A percentile compares a stretch with the other conserved stretches of the same genome.
These are phyloP conservation scores for Talaromyces stipitatus DNA, from an alignment of 495 filamentous ascomycete genomes.

Conservation along the genomic window DNA sequence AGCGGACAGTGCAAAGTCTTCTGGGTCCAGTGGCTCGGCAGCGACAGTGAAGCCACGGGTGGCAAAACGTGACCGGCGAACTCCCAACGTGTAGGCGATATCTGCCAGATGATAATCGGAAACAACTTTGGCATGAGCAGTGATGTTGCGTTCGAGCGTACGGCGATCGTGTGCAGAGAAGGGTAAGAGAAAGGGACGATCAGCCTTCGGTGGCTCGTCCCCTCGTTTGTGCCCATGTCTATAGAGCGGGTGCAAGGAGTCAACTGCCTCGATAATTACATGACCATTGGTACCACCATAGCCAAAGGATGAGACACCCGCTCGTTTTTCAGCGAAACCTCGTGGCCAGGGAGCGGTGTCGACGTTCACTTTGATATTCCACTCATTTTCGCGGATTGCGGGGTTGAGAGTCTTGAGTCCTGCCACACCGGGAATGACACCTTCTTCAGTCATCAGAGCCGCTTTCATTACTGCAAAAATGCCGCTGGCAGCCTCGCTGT, in stretches of 20 bases:
- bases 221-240: not conserved
- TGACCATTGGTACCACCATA: slow-evolving; percentile 54
- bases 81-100: slow-evolving; percentile 24
- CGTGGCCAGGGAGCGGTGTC: slow-evolving; percentile 21
- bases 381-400: slow-evolving; percentile 13
- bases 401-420: slow-evolving; percentile 17
- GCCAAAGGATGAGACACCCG: slow-evolving; percentile 58
- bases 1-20: not conserved
- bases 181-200: not conserved
- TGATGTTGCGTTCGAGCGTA: not conserved
- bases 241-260: not conserved
- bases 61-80: slow-evolving; percentile 16
- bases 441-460: slow-evolving; percentile 41
- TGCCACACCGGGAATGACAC: slow-evolving; percentile 41
- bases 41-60: slow-evolving; percentile 11
- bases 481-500: slow-evolving; percentile 44
- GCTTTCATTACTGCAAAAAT: slow-evolving; percentile 51
- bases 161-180: not conserved
- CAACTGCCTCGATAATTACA: not conserved
- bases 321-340: slow-evolving; percentile 19
- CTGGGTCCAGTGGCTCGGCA: not conserved
- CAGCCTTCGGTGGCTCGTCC: not conserved
- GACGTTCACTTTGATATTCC: slow-evolving; percentile 11
- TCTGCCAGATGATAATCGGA: slow-evolving; percentile 16
- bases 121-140: slow-evolving; percentile 9